Base-by-base conservation (phyloP, 768 basidiomycete species). In the Hygrophorus pudorinus region DNA sequence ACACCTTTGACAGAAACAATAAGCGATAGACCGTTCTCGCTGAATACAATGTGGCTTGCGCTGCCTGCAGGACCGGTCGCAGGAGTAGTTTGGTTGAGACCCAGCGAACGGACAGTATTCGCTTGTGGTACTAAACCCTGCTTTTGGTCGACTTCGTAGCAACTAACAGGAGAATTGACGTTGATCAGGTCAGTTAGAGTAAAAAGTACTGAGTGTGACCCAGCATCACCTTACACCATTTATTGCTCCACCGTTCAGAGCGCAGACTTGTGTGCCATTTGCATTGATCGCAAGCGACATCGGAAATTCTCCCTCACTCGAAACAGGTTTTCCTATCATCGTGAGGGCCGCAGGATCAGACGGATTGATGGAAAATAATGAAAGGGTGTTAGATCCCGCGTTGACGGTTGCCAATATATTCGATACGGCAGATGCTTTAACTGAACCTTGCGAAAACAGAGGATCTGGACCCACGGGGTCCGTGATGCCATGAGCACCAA, bases 21-120 rank as follows among this genome's bases (percentile, higher is more conserved):
- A 30, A 75, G 61, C 47, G 68, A 58, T 20, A 50, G 63, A 41
- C 60, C 63, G 46, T 73, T 70, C 51, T 70, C 67, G 16, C 56
- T 62, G 61, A 75, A 75, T 31, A 73, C 50, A 47, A 75, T 50
- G 46, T 75, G 68, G 53, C 65, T 67, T 39, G 64, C 59, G 14
- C 62, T 63, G 35, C 68, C 68, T 1, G 68, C 60, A 12, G 73
- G 73, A 6, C 74, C 73, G 13, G 57, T 70, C 0, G 73, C 65
- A 33, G 71, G 72, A 12, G 72, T 72, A 7, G 73, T 73, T 54
- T 75, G 74, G 53, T 72, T 71, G 44, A 75, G 56, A 27, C 56
- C 56, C 24, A 74, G 59, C 13, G 66, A 56, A 34, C 73, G 68
- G 10, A 64, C 57, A 5, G 70, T 67, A 58, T 67, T 66, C 21